phyloP scores from a whole-genome alignment of 495 filamentous ascomycete genomes.

The Extremus antarcticus region DNA sequence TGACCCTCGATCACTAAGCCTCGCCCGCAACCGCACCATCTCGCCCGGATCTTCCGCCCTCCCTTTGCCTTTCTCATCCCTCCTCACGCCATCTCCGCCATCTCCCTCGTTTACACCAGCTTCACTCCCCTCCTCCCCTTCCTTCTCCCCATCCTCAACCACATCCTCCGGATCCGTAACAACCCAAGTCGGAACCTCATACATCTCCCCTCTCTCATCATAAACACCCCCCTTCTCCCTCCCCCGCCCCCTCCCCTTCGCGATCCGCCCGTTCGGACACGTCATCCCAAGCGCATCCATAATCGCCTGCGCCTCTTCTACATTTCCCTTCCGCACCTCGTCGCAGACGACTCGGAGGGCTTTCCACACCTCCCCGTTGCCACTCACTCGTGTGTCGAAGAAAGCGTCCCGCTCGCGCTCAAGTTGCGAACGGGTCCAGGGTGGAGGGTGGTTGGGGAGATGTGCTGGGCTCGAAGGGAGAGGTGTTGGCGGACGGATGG shows the following conservation, averaged over 20 bases:
- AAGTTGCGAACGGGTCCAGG: slow-evolving; percentile 41
- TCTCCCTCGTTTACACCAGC: slow-evolving; percentile 6
- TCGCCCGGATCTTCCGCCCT: slow-evolving; percentile 32
- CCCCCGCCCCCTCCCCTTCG: background rate
- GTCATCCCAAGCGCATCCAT: slow-evolving; percentile 70
- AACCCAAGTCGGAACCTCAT: slow-evolving; percentile 64
- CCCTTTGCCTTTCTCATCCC: slow-evolving; percentile 20
- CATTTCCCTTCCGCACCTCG: slow-evolving; percentile 47
- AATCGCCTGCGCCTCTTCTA: slow-evolving; percentile 66
- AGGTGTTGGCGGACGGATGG: slow-evolving; percentile 13
- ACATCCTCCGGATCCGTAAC: slow-evolving; percentile 67
- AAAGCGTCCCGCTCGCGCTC: slow-evolving; percentile 35
- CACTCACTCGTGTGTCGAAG: slow-evolving; percentile 63
- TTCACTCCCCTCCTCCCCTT: slow-evolving; percentile 29
- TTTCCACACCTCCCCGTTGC: slow-evolving; percentile 66
- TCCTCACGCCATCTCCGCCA: slow-evolving; percentile 2
- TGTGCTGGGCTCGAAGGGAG: slow-evolving; percentile 27
- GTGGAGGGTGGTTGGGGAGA: slow-evolving; percentile 24
- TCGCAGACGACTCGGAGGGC: slow-evolving; percentile 56
- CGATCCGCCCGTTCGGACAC: slow-evolving; percentile 59
- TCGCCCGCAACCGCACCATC: slow-evolving; percentile 47
- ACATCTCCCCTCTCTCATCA: slow-evolving; percentile 65
- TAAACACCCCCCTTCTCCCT: slow-evolving; percentile 41
- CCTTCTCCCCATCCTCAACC: slow-evolving; percentile 29
- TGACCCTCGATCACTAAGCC: slow-evolving; percentile 58